Evolutionary conservation across 176 grass and related monocot species (phyloP).

Genomic region (Ampelocalamus luodianensis): DNA sequence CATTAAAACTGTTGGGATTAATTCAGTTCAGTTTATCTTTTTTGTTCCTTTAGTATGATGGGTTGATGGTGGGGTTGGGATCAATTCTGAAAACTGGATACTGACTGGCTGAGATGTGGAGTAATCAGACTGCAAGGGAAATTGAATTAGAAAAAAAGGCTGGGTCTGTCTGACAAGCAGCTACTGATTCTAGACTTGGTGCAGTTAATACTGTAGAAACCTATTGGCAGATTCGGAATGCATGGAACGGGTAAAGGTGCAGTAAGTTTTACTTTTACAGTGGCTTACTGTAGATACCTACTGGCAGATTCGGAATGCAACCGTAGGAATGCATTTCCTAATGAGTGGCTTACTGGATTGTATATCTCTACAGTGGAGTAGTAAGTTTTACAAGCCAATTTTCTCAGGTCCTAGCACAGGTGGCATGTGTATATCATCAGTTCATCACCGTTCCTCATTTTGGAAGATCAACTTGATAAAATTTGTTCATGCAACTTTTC

Average conservation of each 20-base stretch:
- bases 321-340: too few species aligned
- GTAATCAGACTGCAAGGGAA: neutral
- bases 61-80: neutral
- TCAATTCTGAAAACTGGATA: neutral
- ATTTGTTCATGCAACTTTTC: neutral
- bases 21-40: neutral
- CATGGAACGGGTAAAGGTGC: neutral
- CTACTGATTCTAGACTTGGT: neutral
- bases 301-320: neutral
- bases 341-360: neutral
- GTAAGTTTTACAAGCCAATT: neutral
- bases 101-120: neutral
- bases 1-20: neutral
- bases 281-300: slow-evolving; percentile 9
- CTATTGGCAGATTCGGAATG: neutral
- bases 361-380: neutral
- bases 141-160: neutral
- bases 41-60: neutral
- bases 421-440: too few species aligned
- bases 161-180: neutral
- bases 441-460: neutral
- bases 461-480: neutral
- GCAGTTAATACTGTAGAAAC: slow-evolving; percentile 20
- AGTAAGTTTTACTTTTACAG: too few species aligned
- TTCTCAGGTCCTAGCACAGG: neutral